A percentile compares a stretch with the other conserved stretches of the same genome.
Conservation (phyloP, 1,284 basidiomycete species). For the Sanghuangporus baumii region DNA sequence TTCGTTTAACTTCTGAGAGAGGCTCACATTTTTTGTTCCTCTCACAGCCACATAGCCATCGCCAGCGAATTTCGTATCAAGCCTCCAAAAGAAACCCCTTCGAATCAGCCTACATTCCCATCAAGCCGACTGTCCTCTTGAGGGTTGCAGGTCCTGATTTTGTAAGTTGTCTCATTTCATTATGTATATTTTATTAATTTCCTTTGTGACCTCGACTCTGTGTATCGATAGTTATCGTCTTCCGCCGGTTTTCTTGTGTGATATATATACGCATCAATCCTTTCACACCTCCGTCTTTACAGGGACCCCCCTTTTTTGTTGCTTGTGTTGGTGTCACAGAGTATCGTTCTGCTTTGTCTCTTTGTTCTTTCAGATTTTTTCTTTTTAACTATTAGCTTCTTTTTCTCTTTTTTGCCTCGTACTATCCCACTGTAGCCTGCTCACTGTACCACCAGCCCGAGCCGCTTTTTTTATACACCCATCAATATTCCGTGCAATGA, state of each 20-base stretch:
- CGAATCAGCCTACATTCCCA: constrained; percentile 30
- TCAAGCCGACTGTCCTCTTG: constrained; percentile 16
- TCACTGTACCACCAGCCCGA: constrained; percentile 16
- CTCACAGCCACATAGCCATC: constrained; percentile 57
- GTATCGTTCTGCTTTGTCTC: constrained; percentile 13
- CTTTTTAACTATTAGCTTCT: constrained; percentile 7
- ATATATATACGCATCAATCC: constrained; percentile 9
- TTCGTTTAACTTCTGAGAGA: constrained; percentile 10
- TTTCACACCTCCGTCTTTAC: constrained; percentile 7
- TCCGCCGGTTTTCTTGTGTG: background rate
- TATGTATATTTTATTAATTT: background rate
- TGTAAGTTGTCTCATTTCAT: constrained; percentile 1
- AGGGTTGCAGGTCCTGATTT: constrained; percentile 2
- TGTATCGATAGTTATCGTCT: background rate
- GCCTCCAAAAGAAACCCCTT: constrained; percentile 45
- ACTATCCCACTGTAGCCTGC: constrained; percentile 17
- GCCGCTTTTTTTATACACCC: constrained; percentile 8
- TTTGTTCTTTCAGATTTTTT: background rate
- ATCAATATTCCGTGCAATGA: constrained; percentile 5
- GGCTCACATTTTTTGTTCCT: constrained; percentile 20
- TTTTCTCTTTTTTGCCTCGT: constrained; percentile 7
- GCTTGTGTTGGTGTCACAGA: constrained; percentile 23
- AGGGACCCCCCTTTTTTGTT: background rate
- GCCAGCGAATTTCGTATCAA: constrained; percentile 71
- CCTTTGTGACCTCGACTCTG: background rate